These are phyloP conservation scores for Aristolochia californica DNA, from an alignment of 164 flowering plant species.

Conservation along the genomic window DNA sequence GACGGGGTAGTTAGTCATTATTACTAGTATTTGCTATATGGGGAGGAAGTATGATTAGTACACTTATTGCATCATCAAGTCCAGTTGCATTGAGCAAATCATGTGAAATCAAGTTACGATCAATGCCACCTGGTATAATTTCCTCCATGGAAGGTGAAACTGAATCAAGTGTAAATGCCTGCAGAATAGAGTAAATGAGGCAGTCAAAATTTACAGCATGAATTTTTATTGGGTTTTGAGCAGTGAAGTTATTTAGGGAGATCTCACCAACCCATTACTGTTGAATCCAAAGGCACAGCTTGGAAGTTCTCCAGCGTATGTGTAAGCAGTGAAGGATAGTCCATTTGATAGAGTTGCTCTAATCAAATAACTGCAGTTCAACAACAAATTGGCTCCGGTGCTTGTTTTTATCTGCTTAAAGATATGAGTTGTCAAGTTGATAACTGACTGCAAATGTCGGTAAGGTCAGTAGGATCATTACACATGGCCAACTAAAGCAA, in stretches of 20 bases:
- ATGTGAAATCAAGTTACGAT: slow-evolving; percentile 61
- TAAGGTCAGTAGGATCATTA: background rate
- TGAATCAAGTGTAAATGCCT: slow-evolving; percentile 79
- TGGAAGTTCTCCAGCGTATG: slow-evolving; percentile 89
- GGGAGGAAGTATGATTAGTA: slow-evolving; percentile 15
- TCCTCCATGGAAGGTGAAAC: slow-evolving; percentile 67
- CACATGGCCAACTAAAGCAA: slow-evolving; percentile 38
- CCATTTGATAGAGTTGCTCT: slow-evolving; percentile 43
- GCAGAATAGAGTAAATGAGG: background rate
- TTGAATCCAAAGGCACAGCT: slow-evolving; percentile 88
- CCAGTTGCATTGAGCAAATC: slow-evolving; percentile 66
- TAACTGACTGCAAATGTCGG: too few species aligned
- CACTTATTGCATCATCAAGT: slow-evolving; percentile 56
- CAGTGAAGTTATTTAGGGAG: background rate
- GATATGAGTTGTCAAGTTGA: too few species aligned
- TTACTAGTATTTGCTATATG: background rate
- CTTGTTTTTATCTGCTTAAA: background rate
- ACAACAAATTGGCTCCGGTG: background rate
- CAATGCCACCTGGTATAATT: slow-evolving; percentile 52
- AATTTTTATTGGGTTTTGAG: background rate
- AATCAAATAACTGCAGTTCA: slow-evolving; percentile 53
- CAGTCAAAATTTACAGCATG: background rate
- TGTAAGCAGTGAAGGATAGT: slow-evolving; percentile 54
- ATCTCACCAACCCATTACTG: slow-evolving; percentile 54
- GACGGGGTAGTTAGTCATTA: background rate